Evolutionary conservation across 805 yeast genomes (phyloP).

Genomic region (Debaryomyces castellii): DNA sequence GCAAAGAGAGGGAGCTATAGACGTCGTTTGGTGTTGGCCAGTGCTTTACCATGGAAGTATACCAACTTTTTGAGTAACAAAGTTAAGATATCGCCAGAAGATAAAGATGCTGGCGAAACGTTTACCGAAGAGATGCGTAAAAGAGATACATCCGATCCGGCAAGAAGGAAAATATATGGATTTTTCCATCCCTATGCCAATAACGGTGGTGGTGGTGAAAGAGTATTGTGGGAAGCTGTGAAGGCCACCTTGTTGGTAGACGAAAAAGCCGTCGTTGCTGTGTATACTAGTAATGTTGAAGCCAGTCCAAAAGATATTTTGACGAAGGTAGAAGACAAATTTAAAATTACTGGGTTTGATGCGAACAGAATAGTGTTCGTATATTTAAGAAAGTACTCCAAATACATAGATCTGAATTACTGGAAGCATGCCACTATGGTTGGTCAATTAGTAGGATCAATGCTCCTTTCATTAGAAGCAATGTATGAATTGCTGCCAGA

Average conservation of each 20-base stretch:
- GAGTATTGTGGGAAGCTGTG: constrained; percentile 94
- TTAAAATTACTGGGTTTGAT: constrained; percentile 49
- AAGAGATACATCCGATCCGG: constrained; percentile 34
- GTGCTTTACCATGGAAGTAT: constrained; percentile 35
- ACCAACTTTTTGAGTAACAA: constrained; percentile 38
- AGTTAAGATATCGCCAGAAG: constrained; percentile 31
- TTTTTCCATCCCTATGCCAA: constrained; percentile 95
- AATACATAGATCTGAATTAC: constrained; percentile 63
- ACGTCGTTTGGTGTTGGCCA: constrained; percentile 36
- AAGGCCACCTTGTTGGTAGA: constrained; percentile 57
- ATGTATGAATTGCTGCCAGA: constrained; percentile 72
- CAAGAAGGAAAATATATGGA: constrained; percentile 59
- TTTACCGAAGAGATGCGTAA: constrained; percentile 28
- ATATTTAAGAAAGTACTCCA: constrained; percentile 50
- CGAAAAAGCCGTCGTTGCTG: constrained; percentile 53
- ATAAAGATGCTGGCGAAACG: constrained; percentile 18
- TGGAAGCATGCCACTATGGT: constrained; percentile 82
- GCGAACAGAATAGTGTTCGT: constrained; percentile 57
- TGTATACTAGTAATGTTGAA: constrained; percentile 71
- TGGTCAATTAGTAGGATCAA: constrained; percentile 86
- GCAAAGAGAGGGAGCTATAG: constrained; percentile 38
- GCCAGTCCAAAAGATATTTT: constrained; percentile 50
- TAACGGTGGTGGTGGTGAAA: constrained; percentile 98
- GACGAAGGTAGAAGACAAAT: constrained; percentile 52
- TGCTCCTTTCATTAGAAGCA: constrained; percentile 69